Conservation (phyloP, 768 basidiomycete genomes). For the Trametes punicea region DNA sequence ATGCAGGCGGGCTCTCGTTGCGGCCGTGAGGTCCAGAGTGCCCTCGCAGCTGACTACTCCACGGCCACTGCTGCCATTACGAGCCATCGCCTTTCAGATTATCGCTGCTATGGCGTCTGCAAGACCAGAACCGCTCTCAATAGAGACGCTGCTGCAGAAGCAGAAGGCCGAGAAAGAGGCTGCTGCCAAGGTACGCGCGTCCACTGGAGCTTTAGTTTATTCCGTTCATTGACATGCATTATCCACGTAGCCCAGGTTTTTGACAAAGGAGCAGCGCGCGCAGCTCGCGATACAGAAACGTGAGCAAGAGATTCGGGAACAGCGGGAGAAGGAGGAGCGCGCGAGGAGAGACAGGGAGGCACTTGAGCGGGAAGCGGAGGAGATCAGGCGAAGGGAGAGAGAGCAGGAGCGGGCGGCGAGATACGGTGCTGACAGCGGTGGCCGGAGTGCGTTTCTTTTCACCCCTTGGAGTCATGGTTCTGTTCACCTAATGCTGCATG, state of each 20-base stretch:
- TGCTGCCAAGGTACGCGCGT: conserved; percentile 67
- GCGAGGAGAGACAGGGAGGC: conserved; percentile 58
- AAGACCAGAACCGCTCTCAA: conserved; percentile 74
- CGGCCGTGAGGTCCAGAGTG: not conserved
- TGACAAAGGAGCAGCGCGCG: conserved; percentile 89
- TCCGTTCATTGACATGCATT: not conserved
- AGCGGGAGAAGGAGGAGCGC: conserved; percentile 64
- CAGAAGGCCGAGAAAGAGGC: conserved; percentile 89
- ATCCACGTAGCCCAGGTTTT: conserved; percentile 79
- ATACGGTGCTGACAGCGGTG: conserved; percentile 43
- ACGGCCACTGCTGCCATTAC: conserved; percentile 2
- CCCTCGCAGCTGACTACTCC: not conserved
- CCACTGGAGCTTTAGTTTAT: conserved; percentile 4
- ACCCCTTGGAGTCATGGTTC: not conserved
- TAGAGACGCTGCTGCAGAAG: conserved; percentile 81
- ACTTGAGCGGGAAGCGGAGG: conserved; percentile 76
- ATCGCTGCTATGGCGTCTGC: conserved; percentile 40
- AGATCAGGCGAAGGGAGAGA: conserved; percentile 49
- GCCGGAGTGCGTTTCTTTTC: conserved; percentile 37
- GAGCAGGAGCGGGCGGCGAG: conserved; percentile 38
- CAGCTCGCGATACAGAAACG: conserved; percentile 86
- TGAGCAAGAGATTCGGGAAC: conserved; percentile 73
- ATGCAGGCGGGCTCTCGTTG: conserved; percentile 1
- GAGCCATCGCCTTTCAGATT: not conserved
- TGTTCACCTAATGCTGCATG: conserved; percentile 1